phyloP scores from a whole-genome alignment of 2,329 filamentous ascomycete genomes.

The Sarocladiaceae sp. region DNA sequence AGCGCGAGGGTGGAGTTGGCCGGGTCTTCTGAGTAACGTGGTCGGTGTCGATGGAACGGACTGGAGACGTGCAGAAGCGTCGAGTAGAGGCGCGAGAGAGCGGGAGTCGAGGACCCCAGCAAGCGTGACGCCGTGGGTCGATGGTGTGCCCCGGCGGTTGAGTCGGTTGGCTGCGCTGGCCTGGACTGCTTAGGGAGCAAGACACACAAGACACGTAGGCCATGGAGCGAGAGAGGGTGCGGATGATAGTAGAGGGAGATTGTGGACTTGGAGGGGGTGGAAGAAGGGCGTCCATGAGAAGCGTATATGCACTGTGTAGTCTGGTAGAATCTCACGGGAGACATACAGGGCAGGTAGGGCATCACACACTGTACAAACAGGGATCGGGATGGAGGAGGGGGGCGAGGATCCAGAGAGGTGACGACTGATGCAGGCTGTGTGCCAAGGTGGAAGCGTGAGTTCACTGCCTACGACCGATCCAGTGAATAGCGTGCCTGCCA shows the following conservation, averaged over 20 bases:
- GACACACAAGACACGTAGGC: too few relatives aligned
- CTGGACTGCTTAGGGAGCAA: too few relatives aligned
- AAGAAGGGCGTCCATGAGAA: too few relatives aligned
- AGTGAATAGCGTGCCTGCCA: too few relatives aligned
- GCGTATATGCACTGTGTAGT: neutral
- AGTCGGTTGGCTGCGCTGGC: neutral
- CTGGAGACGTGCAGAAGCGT: slow-evolving; percentile 8
- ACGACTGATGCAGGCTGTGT: slow-evolving; percentile 6
- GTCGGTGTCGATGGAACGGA: slow-evolving; percentile 6
- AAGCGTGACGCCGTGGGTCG: slow-evolving; percentile 6
- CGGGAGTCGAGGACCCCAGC: neutral
- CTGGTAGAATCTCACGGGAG: neutral
- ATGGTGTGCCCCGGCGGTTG: slow-evolving; percentile 6
- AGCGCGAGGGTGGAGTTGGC: slow-evolving; percentile 2
- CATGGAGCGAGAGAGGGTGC: too few relatives aligned
- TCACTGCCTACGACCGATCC: too few relatives aligned
- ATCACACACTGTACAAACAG: neutral
- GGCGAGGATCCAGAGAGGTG: slow-evolving; percentile 1
- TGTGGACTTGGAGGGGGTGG: too few relatives aligned
- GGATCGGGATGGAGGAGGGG: neutral
- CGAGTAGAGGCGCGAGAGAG: neutral
- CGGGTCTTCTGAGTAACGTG: neutral
- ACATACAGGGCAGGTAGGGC: neutral
- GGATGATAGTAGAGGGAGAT: too few relatives aligned
- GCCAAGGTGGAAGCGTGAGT: too few relatives aligned